These are phyloP conservation scores for Paradendryphiella salina DNA, from an alignment of 2,329 filamentous ascomycete genomes.

Conservation along the genomic window DNA sequence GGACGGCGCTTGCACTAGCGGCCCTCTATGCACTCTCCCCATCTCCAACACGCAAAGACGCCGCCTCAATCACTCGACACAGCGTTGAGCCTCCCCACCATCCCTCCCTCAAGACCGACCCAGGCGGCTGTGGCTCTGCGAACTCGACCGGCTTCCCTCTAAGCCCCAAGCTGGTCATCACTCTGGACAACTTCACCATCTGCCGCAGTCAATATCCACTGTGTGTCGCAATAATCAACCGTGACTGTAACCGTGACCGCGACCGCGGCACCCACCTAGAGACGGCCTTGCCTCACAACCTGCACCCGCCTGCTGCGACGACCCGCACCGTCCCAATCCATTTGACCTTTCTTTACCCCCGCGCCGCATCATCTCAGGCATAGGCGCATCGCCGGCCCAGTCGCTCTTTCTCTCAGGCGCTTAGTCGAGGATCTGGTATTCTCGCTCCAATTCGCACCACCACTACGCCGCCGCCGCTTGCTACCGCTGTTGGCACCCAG, in stretches of 20 bases:
- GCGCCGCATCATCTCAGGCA: constrained; percentile 29
- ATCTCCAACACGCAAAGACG: constrained; percentile 31
- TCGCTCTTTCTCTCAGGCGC: constrained; percentile 48
- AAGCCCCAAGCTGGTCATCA: constrained; percentile 27
- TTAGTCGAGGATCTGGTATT: constrained; percentile 51
- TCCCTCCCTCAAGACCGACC: constrained; percentile 18
- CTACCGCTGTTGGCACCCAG: constrained; percentile 32
- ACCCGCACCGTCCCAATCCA: constrained; percentile 8
- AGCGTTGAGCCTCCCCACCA: constrained; percentile 19
- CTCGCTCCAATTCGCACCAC: constrained; percentile 43
- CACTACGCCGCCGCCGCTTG: constrained; percentile 20
- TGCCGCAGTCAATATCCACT: not conserved
- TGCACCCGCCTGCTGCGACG: constrained; percentile 7
- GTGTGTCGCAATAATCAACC: constrained; percentile 18
- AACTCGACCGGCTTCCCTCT: constrained; percentile 29
- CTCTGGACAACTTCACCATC: constrained; percentile 1
- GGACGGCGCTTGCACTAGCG: constrained; percentile 19
- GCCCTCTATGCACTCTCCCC: constrained; percentile 22
- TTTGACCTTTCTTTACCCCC: constrained; percentile 23
- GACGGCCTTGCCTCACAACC: constrained; percentile 7
- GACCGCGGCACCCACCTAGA: constrained; percentile 6
- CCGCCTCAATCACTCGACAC: constrained; percentile 19
- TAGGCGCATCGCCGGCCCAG: constrained; percentile 43
- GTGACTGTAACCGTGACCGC: constrained; percentile 2
- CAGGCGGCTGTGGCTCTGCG: constrained; percentile 31